phyloP scores from a whole-genome alignment of 1,284 basidiomycete species.

The Neolentinus lepideus region DNA sequence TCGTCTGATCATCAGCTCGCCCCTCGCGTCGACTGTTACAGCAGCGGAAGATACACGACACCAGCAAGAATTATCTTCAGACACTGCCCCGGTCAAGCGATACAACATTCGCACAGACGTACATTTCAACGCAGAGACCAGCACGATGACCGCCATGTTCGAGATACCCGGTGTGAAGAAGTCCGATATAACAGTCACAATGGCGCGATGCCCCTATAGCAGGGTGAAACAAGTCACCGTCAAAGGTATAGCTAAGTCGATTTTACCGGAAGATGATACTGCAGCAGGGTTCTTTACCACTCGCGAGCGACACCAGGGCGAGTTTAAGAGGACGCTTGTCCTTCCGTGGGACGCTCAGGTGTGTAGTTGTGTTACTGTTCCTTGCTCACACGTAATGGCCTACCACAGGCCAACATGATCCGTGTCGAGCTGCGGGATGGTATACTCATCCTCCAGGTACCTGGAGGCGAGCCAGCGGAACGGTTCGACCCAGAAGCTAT shows the following conservation, averaged over 20 bases:
- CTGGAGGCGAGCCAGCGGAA: constrained; percentile 5
- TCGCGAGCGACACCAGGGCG: constrained; percentile 47
- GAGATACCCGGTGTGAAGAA: constrained; percentile 58
- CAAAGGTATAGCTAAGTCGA: constrained; percentile 31
- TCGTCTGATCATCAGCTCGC: not conserved
- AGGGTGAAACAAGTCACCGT: constrained; percentile 49
- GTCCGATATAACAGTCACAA: constrained; percentile 41
- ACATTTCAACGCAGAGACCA: constrained; percentile 38
- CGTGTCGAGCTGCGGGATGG: constrained; percentile 41
- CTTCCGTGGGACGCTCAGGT: constrained; percentile 56
- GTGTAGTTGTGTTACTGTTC: constrained; percentile 10
- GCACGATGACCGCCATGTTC: constrained; percentile 45
- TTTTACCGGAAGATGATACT: constrained; percentile 2
- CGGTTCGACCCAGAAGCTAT: not conserved
- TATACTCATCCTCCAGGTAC: constrained; percentile 38
- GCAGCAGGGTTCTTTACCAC: constrained; percentile 12
- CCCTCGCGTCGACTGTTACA: constrained; percentile 3
- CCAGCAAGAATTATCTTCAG: not conserved
- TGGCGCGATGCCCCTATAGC: constrained; percentile 48
- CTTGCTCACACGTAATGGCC: constrained; percentile 2
- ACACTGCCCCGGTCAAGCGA: not conserved
- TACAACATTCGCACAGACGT: constrained; percentile 43
- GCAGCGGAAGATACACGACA: constrained; percentile 7
- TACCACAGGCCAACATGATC: constrained; percentile 35
- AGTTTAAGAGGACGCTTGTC: constrained; percentile 42